Evolutionary conservation across 306 rosid genomes (phyloP), one percentile per base, ranked within the genome.

Genomic region (Cicer arietinum): DNA sequence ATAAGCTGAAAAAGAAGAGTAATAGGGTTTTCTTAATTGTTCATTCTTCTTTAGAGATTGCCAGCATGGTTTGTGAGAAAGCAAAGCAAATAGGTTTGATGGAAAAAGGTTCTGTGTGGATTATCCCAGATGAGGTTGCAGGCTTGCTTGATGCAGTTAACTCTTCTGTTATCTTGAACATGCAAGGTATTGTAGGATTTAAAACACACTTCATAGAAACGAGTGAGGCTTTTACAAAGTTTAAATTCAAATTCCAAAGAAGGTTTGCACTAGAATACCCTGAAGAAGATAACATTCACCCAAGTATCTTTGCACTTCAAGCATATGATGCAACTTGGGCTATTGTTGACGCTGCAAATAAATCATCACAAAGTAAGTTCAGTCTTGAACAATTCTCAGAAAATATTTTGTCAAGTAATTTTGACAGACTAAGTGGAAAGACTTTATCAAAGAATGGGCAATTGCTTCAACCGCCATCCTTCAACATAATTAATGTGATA

Each of bases 131-230:
- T 68, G 86, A 81, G 53, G 73, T 89, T 54, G 82, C 85, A 20
- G 67, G 83, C 61, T 79, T 77, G 47, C 81, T 91, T 11, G 86
- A 84, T 71, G 81, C 89, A 4, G 80, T 79, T 50, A 84, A 89
- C n/a, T 61, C 85, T 2, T 85, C 89, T 6, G 57, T 50, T 41
- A 85, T 39, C 45, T 14, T 6, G 17, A 75, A 75, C 69, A 87
- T 91, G 96, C 88, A 85, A 81, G 90, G 89, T 25, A 78, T 91
- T 6, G n/a, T 89, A 71, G 94, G 94, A 22, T 69, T 89, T 43
- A 80, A 78, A 78, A 83, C 86, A 12, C 75, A 69, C 35, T 82
- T 87, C 48, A 41, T 42, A 10, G 86, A 82, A 58, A 70, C 40
- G 12, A 83, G 52, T 2, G 61, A 50, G 40, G 13, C 45, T 6